Evolutionary conservation across 768 basidiomycete species (phyloP).

Genomic region (Rhizopogon salebrosus): DNA sequence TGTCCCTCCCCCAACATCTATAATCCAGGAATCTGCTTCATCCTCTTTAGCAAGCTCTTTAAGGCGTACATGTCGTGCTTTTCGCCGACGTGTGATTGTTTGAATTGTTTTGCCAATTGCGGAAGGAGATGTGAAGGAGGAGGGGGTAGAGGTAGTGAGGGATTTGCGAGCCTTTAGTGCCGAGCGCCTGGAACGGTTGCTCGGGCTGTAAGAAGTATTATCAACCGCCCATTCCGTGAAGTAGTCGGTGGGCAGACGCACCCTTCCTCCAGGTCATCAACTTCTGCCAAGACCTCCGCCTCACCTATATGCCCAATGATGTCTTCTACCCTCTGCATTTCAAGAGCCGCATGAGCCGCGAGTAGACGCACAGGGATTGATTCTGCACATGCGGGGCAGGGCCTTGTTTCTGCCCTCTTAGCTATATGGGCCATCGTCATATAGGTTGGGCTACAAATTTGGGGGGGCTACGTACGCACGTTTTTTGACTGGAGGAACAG

Average conservation of each 20-base stretch:
- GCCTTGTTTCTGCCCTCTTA: slow-evolving; percentile 69
- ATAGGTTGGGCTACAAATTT: neutral
- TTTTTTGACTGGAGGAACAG: slow-evolving; percentile 40
- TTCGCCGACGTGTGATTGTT: slow-evolving; percentile 63
- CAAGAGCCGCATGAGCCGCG: slow-evolving; percentile 56
- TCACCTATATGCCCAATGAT: slow-evolving; percentile 64
- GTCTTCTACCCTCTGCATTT: slow-evolving; percentile 62
- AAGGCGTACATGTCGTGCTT: slow-evolving; percentile 59
- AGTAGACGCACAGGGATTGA: slow-evolving; percentile 70
- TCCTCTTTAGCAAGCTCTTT: slow-evolving; percentile 64
- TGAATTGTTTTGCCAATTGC: slow-evolving; percentile 52
- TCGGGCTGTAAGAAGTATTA: slow-evolving; percentile 25
- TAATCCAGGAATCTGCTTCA: slow-evolving; percentile 34
- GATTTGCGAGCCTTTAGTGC: slow-evolving; percentile 39
- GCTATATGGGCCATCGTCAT: slow-evolving; percentile 31
- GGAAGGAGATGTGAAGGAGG: slow-evolving; percentile 18
- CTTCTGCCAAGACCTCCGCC: slow-evolving; percentile 43
- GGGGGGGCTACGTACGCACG: slow-evolving; percentile 28
- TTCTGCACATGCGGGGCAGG: slow-evolving; percentile 74
- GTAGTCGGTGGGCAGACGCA: slow-evolving; percentile 25
- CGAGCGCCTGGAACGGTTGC: slow-evolving; percentile 31
- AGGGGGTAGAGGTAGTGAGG: slow-evolving; percentile 22
- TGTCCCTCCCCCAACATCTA: slow-evolving; percentile 32
- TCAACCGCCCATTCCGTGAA: slow-evolving; percentile 27
- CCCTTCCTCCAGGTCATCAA: slow-evolving; percentile 51